These are phyloP conservation scores for Nicotiana paniculata DNA, from an alignment of 257 asterid genomes.

Conservation along the genomic window DNA sequence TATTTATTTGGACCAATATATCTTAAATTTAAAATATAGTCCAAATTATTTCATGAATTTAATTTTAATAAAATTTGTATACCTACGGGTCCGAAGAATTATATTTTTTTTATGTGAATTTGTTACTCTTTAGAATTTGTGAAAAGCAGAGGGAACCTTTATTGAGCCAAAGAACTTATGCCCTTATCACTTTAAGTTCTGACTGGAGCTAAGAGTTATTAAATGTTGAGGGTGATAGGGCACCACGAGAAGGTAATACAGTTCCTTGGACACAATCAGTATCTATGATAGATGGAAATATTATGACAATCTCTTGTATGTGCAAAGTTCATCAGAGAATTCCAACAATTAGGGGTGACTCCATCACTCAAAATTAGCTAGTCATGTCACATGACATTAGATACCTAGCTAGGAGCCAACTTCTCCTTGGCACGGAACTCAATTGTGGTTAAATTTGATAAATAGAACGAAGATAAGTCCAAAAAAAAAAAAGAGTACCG, in stretches of 20 bases:
- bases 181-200: not conserved
- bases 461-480: too few species aligned
- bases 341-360: not conserved
- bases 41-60: too few species aligned
- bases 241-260: not conserved
- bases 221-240: not conserved
- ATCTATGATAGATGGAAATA: not conserved
- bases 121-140: not conserved
- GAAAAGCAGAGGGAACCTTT: not conserved
- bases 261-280: not conserved
- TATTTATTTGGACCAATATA: too few species aligned
- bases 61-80: too few species aligned
- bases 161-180: not conserved
- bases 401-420: not conserved
- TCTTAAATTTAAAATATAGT: too few species aligned
- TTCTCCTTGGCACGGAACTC: too few species aligned
- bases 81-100: too few species aligned
- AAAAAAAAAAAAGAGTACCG: too few species aligned
- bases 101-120: too few species aligned
- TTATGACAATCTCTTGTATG: too few species aligned
- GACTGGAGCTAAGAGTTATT: not conserved
- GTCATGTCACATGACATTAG: not conserved
- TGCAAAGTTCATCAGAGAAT: not conserved
- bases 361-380: not conserved
- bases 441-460: too few species aligned